A percentile compares a stretch with the other conserved stretches of the same genome.
phyloP scores from a whole-genome alignment of 1,284 basidiomycete genomes.

The Heterobasidion occidentale region DNA sequence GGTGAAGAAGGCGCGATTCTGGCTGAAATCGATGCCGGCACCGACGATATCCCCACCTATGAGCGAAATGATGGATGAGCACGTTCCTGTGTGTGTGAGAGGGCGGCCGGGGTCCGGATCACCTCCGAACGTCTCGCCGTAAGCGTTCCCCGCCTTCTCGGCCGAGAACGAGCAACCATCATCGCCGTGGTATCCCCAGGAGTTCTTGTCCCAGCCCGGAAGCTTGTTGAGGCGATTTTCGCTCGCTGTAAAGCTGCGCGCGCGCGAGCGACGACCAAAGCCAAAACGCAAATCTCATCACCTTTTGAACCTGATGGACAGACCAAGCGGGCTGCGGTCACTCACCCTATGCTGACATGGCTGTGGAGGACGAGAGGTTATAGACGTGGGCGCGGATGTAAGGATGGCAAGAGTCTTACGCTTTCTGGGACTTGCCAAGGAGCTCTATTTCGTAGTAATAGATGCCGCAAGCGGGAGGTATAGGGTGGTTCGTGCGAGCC shows the following conservation, averaged over 20 bases:
- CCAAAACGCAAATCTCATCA: background rate
- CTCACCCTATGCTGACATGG: conserved; percentile 72
- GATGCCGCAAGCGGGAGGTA: conserved; percentile 79
- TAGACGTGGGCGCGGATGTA: conserved; percentile 8
- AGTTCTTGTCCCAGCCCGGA: conserved; percentile 84
- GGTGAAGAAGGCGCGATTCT: conserved; percentile 78
- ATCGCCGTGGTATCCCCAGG: conserved; percentile 95
- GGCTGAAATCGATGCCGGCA: conserved; percentile 84
- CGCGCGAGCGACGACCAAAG: background rate
- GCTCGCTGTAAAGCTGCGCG: conserved; percentile 32
- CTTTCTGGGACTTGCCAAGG: conserved; percentile 69
- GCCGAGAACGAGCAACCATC: conserved; percentile 77
- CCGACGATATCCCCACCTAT: conserved; percentile 81
- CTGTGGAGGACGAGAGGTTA: conserved; percentile 26
- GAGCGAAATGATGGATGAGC: background rate
- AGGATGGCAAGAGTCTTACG: conserved; percentile 34
- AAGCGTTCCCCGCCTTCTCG: conserved; percentile 65
- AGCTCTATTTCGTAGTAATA: conserved; percentile 90
- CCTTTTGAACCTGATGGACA: background rate
- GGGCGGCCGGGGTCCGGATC: background rate
- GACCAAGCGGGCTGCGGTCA: background rate
- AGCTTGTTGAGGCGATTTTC: conserved; percentile 64
- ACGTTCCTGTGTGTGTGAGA: background rate
- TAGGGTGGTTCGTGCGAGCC: conserved; percentile 64
- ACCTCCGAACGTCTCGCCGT: conserved; percentile 74